A percentile compares a stretch with the other conserved stretches of the same genome.
Evolutionary conservation across 306 rosid genomes (phyloP).

Genomic region (Begonia loranthoides): DNA sequence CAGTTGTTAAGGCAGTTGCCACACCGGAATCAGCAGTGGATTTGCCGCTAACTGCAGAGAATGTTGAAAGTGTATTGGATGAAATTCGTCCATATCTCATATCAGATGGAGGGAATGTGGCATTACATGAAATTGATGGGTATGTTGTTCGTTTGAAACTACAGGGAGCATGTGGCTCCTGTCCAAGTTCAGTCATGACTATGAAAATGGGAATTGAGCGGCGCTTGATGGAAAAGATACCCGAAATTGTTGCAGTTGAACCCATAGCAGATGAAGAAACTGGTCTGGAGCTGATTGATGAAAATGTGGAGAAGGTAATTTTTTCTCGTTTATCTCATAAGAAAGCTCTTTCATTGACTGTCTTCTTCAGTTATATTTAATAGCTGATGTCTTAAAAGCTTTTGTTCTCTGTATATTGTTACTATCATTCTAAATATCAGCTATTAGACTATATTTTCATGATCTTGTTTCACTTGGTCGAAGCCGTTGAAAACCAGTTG

Average conservation of each 20-base stretch:
- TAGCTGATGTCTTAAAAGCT: too few relatives aligned
- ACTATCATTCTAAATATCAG: too few relatives aligned
- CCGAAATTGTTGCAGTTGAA: constrained; percentile 89
- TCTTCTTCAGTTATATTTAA: too few relatives aligned
- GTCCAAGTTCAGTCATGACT: constrained; percentile 84
- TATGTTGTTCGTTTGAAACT: constrained; percentile 84
- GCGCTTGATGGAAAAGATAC: constrained; percentile 87
- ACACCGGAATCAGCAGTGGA: constrained; percentile 68
- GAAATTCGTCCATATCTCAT: constrained; percentile 83
- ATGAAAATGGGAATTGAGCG: constrained; percentile 98
- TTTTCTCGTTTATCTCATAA: background rate
- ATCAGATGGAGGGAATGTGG: constrained; percentile 87
- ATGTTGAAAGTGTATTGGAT: constrained; percentile 67
- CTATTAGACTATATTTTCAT: too few relatives aligned
- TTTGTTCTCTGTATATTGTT: too few relatives aligned
- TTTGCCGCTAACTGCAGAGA: constrained; percentile 71
- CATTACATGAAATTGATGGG: constrained; percentile 83
- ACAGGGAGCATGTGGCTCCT: constrained; percentile 97
- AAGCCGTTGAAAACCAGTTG: too few relatives aligned
- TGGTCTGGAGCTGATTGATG: constrained; percentile 77
- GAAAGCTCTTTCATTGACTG: too few relatives aligned
- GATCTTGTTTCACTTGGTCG: too few relatives aligned
- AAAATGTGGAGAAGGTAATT: constrained; percentile 72
- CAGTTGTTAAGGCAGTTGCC: constrained; percentile 69
- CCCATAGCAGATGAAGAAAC: constrained; percentile 72